Conservation (phyloP, 139 green algal species). For the Chlorella vulgaris region DNA sequence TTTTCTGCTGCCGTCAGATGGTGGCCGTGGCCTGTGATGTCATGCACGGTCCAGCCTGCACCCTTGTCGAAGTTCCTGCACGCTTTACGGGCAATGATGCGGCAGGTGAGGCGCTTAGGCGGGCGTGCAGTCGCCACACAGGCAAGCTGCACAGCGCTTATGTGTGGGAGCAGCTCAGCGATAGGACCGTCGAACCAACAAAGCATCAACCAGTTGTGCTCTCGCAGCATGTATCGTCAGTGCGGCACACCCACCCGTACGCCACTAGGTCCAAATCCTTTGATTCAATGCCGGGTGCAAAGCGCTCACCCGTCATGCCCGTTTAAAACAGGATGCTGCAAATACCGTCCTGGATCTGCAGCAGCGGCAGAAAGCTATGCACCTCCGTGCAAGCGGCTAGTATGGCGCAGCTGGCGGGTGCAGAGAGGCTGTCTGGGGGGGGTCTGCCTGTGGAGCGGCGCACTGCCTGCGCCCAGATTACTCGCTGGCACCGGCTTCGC, state of each 20-base stretch:
- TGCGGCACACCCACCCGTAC: slow-evolving; percentile 56
- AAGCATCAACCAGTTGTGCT: no score
- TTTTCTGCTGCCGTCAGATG: slow-evolving; percentile 68
- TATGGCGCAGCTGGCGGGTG: no score
- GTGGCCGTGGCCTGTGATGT: slow-evolving; percentile 76
- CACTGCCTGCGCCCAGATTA: no score
- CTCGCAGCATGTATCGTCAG: no score
- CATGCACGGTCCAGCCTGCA: slow-evolving; percentile 64
- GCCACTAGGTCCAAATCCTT: slow-evolving; percentile 68
- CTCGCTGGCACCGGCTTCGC: no score
- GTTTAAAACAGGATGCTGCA: slow-evolving; percentile 57
- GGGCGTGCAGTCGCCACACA: neutral
- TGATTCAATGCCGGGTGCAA: slow-evolving; percentile 52
- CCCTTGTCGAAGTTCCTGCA: slow-evolving; percentile 83
- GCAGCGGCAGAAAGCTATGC: neutral
- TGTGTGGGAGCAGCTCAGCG: no score
- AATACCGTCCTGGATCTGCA: slow-evolving; percentile 66
- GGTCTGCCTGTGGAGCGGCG: no score
- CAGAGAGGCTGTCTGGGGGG: no score
- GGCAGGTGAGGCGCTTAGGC: neutral
- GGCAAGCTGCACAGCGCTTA: no score
- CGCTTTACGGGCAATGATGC: neutral
- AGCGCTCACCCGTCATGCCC: slow-evolving; percentile 34
- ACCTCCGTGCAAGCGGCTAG: no score
- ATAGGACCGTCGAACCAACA: no score